Base-by-base conservation (phyloP, 2,329 filamentous ascomycete species). In the Colletotrichum tamarilloi region DNA sequence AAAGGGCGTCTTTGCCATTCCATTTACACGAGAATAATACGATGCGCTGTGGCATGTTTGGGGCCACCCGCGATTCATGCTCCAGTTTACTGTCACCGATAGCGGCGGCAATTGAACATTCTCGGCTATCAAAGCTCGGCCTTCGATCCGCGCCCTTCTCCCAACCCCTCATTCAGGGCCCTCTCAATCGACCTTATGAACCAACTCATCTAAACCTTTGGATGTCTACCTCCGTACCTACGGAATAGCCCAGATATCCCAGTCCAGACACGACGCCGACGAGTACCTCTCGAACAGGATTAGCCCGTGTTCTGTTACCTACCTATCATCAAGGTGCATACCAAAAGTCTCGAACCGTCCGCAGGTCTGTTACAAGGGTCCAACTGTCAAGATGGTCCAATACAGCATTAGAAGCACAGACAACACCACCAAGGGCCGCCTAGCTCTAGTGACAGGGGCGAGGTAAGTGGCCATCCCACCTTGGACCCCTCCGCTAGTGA, bases 391-490 rank as follows among this genome's bases (percentile, higher is more conserved):
- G 28, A 73, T 73, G 70, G 70, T 73, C 55, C 70, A 73, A 42
- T 52, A 24, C 65, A 68, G 77, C 9, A 60, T 80, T 32, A 73
- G 77, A 57, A 16, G 69, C 11, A 75, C 77, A 16, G 76, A 80
- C 70, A 80, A 80, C 65, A 62, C 57, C 3, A 64, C 78, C 19
- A 66, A 72, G 35, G 79, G 80, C 57, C 76, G 79, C 12, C 76
- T 82, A 22, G 80, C 80, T n/a, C 76, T 81, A 11, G 79, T 82
- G 11, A 82, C 80, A 22, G 81, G 80, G 28, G 76, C 81, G 53
- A 81, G 80, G 80, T 81, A 59, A 32, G 75, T 38, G 12, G 7
- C 5, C 8, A 1, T 26, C 24, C 42, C 42, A 49, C 42, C 42
- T 49, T 19, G 38, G 14, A 6, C 38, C 38, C 11, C 32, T 35